These are phyloP conservation scores for Fusarium verticillioides DNA, from an alignment of 2,329 filamentous ascomycete species.

Conservation along the genomic window DNA sequence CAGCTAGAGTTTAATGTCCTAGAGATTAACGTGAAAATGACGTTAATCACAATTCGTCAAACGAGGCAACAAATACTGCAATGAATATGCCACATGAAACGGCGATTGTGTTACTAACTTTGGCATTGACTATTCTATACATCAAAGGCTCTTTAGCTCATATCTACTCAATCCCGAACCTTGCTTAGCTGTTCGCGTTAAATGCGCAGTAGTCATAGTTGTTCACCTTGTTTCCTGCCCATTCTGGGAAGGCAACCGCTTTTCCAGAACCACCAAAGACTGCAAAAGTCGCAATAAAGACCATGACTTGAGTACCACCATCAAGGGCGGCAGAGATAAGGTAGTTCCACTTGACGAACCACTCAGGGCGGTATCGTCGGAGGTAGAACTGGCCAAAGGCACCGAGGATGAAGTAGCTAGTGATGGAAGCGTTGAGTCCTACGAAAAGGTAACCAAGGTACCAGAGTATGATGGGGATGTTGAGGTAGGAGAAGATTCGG, in stretches of 20 bases:
- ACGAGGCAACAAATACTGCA: no score
- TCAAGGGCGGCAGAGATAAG: conserved; percentile 63
- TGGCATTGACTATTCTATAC: no score
- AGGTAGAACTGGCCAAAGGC: conserved; percentile 64
- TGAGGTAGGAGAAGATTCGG: conserved; percentile 57
- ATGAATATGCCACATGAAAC: no score
- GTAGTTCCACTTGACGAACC: conserved; percentile 66
- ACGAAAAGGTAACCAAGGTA: conserved; percentile 19
- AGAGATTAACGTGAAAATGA: no score
- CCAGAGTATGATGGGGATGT: conserved; percentile 58
- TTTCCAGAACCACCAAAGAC: conserved; percentile 63
- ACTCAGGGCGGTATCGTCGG: conserved; percentile 60
- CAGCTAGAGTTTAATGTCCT: no score
- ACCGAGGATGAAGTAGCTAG: conserved; percentile 62
- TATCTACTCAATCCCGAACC: no score
- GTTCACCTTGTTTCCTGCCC: conserved; percentile 63
- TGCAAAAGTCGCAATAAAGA: conserved; percentile 66
- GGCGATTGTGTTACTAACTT: no score
- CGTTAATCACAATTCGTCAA: no score
- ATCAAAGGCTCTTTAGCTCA: no score
- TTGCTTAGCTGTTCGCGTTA: background rate
- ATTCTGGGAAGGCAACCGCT: conserved; percentile 58
- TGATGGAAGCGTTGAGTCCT: conserved; percentile 60
- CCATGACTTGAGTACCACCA: conserved; percentile 58
- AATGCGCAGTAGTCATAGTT: conserved; percentile 18